These are phyloP conservation scores for Candida sp. DNA, from an alignment of 1,139 yeast species.

Conservation along the genomic window DNA sequence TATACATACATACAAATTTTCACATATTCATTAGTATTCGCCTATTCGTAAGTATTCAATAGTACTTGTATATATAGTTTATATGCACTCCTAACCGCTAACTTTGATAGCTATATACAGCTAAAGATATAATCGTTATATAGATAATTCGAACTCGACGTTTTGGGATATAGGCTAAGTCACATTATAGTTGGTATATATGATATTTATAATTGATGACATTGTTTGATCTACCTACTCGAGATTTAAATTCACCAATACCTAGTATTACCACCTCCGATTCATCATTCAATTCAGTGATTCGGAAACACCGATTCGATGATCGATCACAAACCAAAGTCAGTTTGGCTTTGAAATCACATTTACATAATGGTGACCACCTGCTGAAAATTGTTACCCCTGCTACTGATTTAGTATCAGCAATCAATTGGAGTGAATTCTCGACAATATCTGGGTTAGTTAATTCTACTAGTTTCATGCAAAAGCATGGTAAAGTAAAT, in stretches of 20 bases:
- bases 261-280: constrained; percentile 4
- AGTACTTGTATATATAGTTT: no score
- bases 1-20: no score
- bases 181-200: no score
- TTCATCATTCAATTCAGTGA: constrained; percentile 4
- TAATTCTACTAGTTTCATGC: constrained; percentile 20
- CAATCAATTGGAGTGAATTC: constrained; percentile 24
- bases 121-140: no score
- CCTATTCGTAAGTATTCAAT: no score
- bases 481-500: constrained; percentile 49
- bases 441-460: constrained; percentile 16
- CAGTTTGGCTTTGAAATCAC: constrained; percentile 16
- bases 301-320: constrained; percentile 28
- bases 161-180: no score
- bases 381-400: neutral
- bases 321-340: constrained; percentile 35
- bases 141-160: no score
- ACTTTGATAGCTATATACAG: no score
- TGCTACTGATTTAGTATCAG: neutral
- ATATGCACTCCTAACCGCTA: no score
- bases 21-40: no score
- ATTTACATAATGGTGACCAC: neutral
- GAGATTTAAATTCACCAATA: constrained; percentile 8
- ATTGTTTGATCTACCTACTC: constrained; percentile 8
- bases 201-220: neutral